Percentiles rank a stretch among this genome's conserved stretches.
These are phyloP conservation scores for Zoysia matrella DNA, from an alignment of 202 grass and related monocot genomes.

Conservation along the genomic window DNA sequence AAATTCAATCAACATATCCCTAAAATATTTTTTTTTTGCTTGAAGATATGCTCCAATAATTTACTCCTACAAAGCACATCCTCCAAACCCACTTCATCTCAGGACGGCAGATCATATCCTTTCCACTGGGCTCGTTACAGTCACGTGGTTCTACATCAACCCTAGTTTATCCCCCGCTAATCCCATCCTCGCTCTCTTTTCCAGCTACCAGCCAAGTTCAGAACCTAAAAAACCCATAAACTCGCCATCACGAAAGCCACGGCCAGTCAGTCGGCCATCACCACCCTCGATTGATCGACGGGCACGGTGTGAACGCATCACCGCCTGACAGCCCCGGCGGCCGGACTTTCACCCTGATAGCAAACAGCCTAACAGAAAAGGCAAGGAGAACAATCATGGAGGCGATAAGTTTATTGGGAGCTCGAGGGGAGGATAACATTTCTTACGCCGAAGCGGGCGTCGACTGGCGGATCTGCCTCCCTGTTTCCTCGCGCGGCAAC, in stretches of 20 bases:
- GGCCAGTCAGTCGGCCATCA: too few species aligned
- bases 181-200: constrained; percentile 10
- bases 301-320: neutral
- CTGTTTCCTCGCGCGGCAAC: constrained; percentile 1
- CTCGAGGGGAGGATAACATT: constrained; percentile 46
- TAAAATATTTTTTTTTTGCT: too few species aligned
- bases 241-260: constrained; percentile 34
- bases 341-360: constrained; percentile 29
- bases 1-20: neutral
- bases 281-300: too few species aligned
- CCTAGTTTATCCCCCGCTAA: constrained; percentile 11
- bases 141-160: neutral
- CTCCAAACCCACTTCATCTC: neutral
- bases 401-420: constrained; percentile 39
- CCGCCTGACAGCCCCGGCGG: constrained; percentile 1
- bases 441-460: neutral
- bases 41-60: neutral
- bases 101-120: neutral
- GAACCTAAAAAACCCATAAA: constrained; percentile 14
- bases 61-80: neutral
- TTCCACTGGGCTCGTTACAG: neutral
- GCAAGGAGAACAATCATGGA: constrained; percentile 37
- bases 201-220: constrained; percentile 15
- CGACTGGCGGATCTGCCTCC: neutral
- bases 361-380: constrained; percentile 39